Percentiles rank a stretch among this genome's conserved stretches.
Evolutionary conservation across 1,139 yeast species (phyloP).

Genomic region (Meyerozyma sp.): DNA sequence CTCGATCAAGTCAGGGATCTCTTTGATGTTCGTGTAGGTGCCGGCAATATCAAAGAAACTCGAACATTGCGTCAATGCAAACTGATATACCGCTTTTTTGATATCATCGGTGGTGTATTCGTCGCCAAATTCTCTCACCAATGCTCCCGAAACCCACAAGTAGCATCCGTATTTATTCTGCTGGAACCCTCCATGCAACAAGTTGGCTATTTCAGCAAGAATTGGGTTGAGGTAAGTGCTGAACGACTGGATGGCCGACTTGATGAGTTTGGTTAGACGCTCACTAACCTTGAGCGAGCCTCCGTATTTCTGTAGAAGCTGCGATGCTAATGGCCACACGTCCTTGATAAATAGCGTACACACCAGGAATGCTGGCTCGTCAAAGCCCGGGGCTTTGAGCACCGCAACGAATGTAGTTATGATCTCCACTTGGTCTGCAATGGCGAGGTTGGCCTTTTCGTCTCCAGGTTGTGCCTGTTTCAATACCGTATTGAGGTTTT

Average conservation of each 20-base stretch:
- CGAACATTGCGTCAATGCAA: constrained; percentile 43
- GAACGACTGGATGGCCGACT: constrained; percentile 63
- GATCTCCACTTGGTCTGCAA: constrained; percentile 76
- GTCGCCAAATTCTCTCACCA: constrained; percentile 74
- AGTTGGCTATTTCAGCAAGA: constrained; percentile 58
- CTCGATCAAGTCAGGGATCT: constrained; percentile 72
- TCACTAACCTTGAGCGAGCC: constrained; percentile 61
- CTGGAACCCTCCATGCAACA: constrained; percentile 64
- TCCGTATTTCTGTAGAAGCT: constrained; percentile 51
- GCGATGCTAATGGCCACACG: constrained; percentile 54
- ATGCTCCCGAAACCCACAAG: constrained; percentile 84
- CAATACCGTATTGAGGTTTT: constrained; percentile 31
- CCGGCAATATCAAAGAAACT: constrained; percentile 33
- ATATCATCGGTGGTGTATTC: constrained; percentile 38
- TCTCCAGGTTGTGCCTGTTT: constrained; percentile 15
- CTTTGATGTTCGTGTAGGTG: constrained; percentile 20
- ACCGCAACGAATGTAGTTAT: constrained; percentile 66
- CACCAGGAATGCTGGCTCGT: constrained; percentile 43
- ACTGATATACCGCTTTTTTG: constrained; percentile 40
- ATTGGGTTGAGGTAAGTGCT: constrained; percentile 59
- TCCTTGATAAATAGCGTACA: constrained; percentile 50
- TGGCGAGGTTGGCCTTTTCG: constrained; percentile 35
- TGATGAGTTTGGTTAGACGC: constrained; percentile 63
- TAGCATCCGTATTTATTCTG: constrained; percentile 73
- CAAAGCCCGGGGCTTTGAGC: constrained; percentile 38